These are phyloP conservation scores for Komagataella phaffii DNA, from an alignment of 805 yeast genomes.

Conservation along the genomic window DNA sequence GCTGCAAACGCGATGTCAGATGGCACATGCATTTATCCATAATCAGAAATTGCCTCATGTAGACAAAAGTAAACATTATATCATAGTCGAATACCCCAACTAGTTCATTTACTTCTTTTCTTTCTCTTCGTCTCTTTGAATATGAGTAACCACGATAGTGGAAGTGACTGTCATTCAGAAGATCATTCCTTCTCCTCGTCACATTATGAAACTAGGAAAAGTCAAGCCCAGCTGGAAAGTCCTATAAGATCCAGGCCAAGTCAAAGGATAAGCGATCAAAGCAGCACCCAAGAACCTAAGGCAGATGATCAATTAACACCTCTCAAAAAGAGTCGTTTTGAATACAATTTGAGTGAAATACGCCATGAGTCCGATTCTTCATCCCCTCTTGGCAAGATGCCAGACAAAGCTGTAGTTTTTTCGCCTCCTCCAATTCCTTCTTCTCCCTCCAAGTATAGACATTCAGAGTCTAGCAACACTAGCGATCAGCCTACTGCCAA, in stretches of 20 bases:
- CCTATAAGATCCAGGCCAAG: not conserved
- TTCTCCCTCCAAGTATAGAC: not conserved
- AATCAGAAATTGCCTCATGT: not conserved
- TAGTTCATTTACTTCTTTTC: not conserved
- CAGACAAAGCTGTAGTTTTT: not conserved
- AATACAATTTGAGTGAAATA: not conserved
- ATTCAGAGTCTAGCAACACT: not conserved
- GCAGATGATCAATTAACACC: not conserved
- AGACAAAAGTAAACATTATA: not conserved
- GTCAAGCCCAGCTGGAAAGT: not conserved
- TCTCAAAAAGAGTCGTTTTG: not conserved
- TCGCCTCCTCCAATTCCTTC: not conserved
- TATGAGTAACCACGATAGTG: not conserved
- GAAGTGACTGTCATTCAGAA: not conserved
- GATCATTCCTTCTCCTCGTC: not conserved
- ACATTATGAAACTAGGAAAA: not conserved
- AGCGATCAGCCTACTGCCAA: constrained; percentile 5
- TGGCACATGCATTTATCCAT: not conserved
- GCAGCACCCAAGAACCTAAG: not conserved
- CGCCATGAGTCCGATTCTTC: not conserved
- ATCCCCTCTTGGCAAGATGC: not conserved
- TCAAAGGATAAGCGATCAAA: not conserved
- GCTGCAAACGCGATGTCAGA: not conserved
- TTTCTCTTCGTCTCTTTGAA: not conserved
- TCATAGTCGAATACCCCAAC: not conserved